Evolutionary conservation across 805 yeast genomes (phyloP).

Genomic region (Ogataea parapolymorpha): DNA sequence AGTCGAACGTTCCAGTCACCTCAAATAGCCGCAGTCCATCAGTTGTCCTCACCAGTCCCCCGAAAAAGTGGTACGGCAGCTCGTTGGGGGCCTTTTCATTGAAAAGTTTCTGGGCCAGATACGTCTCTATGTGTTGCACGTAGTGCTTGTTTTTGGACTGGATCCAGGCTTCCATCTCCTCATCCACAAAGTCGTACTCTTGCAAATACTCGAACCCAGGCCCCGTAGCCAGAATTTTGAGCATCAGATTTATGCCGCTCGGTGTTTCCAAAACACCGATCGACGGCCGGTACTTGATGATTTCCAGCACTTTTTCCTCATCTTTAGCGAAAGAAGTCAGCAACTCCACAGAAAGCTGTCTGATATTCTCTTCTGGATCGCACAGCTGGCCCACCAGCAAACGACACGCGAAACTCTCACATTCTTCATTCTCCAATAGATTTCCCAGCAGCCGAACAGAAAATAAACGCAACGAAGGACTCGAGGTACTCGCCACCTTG

Average conservation of each 20-base stretch:
- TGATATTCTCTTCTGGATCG: constrained; percentile 57
- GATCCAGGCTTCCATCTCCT: constrained; percentile 69
- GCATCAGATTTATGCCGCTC: constrained; percentile 45
- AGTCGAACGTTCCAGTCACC: constrained; percentile 23
- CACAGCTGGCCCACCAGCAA: constrained; percentile 65
- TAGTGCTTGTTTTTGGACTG: constrained; percentile 43
- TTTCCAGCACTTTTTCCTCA: constrained; percentile 42
- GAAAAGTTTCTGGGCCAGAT: constrained; percentile 27
- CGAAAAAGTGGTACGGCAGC: constrained; percentile 70
- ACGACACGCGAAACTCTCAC: constrained; percentile 48
- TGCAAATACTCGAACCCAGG: constrained; percentile 67
- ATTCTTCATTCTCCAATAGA: constrained; percentile 33
- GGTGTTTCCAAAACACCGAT: constrained; percentile 33
- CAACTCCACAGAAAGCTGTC: constrained; percentile 52
- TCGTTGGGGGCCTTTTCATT: constrained; percentile 14
- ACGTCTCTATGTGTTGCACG: constrained; percentile 45
- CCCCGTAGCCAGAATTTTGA: constrained; percentile 61
- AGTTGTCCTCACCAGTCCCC: constrained; percentile 72
- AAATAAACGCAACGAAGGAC: constrained; percentile 47
- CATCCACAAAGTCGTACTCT: constrained; percentile 55
- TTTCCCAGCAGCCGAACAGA: constrained; percentile 54
- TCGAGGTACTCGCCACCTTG: constrained; percentile 59
- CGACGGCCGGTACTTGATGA: constrained; percentile 55
- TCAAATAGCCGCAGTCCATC: constrained; percentile 70
- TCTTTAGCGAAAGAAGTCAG: constrained; percentile 52